These are phyloP conservation scores for Russula sp. DNA, from an alignment of 768 basidiomycete genomes.

Conservation along the genomic window DNA sequence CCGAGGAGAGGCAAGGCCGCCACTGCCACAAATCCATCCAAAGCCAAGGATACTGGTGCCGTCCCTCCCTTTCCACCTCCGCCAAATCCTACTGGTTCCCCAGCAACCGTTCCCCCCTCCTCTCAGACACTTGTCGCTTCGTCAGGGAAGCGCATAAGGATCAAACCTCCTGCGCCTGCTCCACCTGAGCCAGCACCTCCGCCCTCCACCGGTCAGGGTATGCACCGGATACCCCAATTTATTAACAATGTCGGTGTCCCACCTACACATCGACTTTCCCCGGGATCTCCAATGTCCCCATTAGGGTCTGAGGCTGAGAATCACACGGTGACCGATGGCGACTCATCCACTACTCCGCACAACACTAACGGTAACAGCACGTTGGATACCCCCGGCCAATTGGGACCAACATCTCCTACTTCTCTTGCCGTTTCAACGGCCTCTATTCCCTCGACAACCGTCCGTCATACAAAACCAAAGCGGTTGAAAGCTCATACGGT, in stretches of 20 bases:
- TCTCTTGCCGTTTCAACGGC: constrained; percentile 34
- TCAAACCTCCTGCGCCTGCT: constrained; percentile 46
- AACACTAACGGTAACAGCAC: constrained; percentile 21
- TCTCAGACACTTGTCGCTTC: constrained; percentile 44
- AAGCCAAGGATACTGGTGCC: constrained; percentile 42
- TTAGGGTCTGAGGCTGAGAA: constrained; percentile 29
- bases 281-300: constrained; percentile 30
- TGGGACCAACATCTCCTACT: constrained; percentile 40
- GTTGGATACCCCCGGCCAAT: constrained; percentile 16
- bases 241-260: constrained; percentile 29
- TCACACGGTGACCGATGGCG: constrained; percentile 17
- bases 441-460: constrained; percentile 38
- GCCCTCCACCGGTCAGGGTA: constrained; percentile 29
- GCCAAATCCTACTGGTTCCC: constrained; percentile 27
- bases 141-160: constrained; percentile 48
- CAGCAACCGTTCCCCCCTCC: constrained; percentile 26
- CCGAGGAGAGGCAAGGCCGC: constrained; percentile 36
- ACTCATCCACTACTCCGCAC: constrained; percentile 19
- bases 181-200: constrained; percentile 26
- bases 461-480: constrained; percentile 63
- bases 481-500: constrained; percentile 79
- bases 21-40: constrained; percentile 32
- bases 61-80: constrained; percentile 33
- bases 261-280: constrained; percentile 21
- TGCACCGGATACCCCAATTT: constrained; percentile 25